phyloP scores from a whole-genome alignment of 345 rosid species.

The Lepidium africanum region DNA sequence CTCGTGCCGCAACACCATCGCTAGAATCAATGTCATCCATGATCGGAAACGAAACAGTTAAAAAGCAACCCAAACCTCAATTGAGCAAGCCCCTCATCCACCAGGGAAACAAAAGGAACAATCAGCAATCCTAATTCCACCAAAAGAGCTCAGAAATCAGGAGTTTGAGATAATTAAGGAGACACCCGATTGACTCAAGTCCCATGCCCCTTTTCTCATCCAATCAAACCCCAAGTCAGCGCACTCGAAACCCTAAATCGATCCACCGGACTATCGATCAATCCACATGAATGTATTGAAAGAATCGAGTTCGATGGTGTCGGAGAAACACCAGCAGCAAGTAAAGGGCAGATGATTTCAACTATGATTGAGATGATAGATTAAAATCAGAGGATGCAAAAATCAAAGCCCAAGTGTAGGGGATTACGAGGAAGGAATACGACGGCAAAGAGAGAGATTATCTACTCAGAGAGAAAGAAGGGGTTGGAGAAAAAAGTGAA shows the following conservation, averaged over 20 bases:
- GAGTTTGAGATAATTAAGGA: conserved; percentile 19
- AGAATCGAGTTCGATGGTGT: neutral
- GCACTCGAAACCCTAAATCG: conserved; percentile 32
- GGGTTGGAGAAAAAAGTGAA: neutral
- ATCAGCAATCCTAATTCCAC: conserved; percentile 24
- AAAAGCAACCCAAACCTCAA: conserved; percentile 27
- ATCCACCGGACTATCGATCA: conserved; percentile 32
- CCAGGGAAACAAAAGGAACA: neutral
- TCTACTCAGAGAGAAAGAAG: neutral
- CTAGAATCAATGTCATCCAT: conserved; percentile 60
- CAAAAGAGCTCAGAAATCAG: conserved; percentile 16
- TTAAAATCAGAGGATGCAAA: conserved; percentile 9
- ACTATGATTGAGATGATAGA: conserved; percentile 9
- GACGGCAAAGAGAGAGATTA: neutral
- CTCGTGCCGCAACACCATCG: conserved; percentile 32
- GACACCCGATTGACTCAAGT: conserved; percentile 62
- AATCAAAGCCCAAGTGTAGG: neutral
- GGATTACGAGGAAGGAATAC: neutral
- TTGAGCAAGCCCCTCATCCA: conserved; percentile 33
- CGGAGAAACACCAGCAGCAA: neutral
- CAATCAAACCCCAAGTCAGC: conserved; percentile 38
- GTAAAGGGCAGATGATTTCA: neutral
- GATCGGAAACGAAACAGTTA: conserved; percentile 27
- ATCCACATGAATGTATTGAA: conserved; percentile 9
- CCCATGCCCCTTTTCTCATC: conserved; percentile 53